These are phyloP conservation scores for Xylaria sp. DNA, from an alignment of 2,329 filamentous ascomycete genomes.

Conservation along the genomic window DNA sequence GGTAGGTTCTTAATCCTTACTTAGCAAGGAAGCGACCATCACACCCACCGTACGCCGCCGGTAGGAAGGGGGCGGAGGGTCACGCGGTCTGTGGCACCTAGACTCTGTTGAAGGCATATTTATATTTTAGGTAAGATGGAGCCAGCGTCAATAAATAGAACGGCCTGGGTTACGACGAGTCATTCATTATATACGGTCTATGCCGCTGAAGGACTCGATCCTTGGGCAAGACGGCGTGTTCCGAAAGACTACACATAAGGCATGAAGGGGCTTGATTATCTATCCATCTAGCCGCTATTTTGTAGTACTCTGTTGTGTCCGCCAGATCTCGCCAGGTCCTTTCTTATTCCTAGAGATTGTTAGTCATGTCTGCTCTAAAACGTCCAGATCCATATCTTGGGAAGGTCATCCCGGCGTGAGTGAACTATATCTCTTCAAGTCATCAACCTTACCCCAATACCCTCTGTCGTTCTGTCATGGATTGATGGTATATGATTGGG, in stretches of 20 bases:
- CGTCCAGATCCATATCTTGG: slow-evolving; percentile 32
- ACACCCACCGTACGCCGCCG: background rate
- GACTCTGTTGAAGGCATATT: background rate
- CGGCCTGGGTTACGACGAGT: background rate
- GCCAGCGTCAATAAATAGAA: slow-evolving; percentile 26
- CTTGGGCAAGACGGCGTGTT: background rate
- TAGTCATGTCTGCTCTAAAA: slow-evolving; percentile 29
- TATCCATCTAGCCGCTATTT: background rate
- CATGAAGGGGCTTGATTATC: background rate
- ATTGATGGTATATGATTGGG: background rate
- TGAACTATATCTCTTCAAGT: slow-evolving; percentile 4
- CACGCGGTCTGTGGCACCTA: slow-evolving; percentile 7
- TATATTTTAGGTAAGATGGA: slow-evolving; percentile 2
- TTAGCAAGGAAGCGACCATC: background rate
- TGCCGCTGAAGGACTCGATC: slow-evolving; percentile 6
- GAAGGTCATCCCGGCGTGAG: slow-evolving; percentile 39
- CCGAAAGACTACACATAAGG: slow-evolving; percentile 8
- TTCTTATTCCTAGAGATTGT: background rate
- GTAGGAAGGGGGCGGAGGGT: background rate
- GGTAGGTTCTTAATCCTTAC: slow-evolving; percentile 9
- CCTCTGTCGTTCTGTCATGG: background rate
- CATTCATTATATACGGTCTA: slow-evolving; percentile 5
- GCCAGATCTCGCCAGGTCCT: background rate
- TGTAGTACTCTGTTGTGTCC: background rate
- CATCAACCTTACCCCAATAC: background rate